phyloP scores from a whole-genome alignment of 2,329 filamentous ascomycete genomes.

The Cercospora beticola region DNA sequence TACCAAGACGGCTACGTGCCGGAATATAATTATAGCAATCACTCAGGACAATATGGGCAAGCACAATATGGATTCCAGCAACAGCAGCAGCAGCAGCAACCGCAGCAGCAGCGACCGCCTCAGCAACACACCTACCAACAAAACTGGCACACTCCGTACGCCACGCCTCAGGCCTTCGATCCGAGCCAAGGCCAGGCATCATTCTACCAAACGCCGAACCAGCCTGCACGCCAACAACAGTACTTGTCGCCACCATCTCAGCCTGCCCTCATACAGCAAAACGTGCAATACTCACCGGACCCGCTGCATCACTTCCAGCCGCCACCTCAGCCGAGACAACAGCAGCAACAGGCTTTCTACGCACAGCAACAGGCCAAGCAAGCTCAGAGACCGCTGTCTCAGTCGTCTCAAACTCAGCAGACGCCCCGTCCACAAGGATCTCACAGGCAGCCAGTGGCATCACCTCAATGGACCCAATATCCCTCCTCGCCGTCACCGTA shows the following conservation, averaged over 20 bases:
- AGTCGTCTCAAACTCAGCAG: slow-evolving; percentile 6
- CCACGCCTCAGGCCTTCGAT: slow-evolving; percentile 21
- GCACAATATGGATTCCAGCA: slow-evolving; percentile 7
- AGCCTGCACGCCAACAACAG: slow-evolving; percentile 3
- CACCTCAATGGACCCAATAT: slow-evolving; percentile 10
- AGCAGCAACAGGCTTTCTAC: slow-evolving; percentile 11
- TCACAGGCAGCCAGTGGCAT: slow-evolving; percentile 9
- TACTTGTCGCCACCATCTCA: slow-evolving; percentile 22
- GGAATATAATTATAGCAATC: slow-evolving; percentile 7
- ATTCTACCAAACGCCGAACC: slow-evolving; percentile 23
- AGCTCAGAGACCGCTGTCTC: not conserved
- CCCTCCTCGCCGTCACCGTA: not conserved
- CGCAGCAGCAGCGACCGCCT: slow-evolving; percentile 9
- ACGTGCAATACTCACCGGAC: slow-evolving; percentile 22
- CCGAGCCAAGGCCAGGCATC: slow-evolving; percentile 19
- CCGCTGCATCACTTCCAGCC: slow-evolving; percentile 23
- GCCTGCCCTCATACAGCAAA: slow-evolving; percentile 12
- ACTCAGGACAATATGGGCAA: slow-evolving; percentile 11
- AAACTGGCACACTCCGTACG: slow-evolving; percentile 14
- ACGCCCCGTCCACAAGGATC: slow-evolving; percentile 1
- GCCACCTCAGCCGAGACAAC: slow-evolving; percentile 16
- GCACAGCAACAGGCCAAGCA: slow-evolving; percentile 17
- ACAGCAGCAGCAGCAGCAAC: slow-evolving; percentile 9
- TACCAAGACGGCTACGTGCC: slow-evolving; percentile 23
- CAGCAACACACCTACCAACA: slow-evolving; percentile 9